Base-by-base conservation (phyloP, 2,329 filamentous ascomycete species). In the Pseudocercospora eumusae region DNA sequence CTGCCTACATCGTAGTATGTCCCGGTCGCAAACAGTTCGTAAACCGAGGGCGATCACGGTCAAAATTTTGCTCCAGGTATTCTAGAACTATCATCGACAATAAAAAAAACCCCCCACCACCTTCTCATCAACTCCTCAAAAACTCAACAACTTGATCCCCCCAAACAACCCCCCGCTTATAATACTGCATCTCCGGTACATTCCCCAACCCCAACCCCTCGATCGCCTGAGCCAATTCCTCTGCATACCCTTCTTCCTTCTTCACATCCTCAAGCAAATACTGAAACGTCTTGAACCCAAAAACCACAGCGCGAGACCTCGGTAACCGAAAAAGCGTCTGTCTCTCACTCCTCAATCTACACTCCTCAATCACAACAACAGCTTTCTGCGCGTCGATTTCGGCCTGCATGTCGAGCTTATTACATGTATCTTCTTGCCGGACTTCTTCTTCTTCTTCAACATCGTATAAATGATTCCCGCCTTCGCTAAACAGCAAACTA, bases 281-380 rank as follows among this genome's bases (percentile, higher is more conserved):
- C 61, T 80, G 75, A 72, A 87, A 88, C 15, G 86, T 88, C 73
- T 87, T 86, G 71, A 88, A 84, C 0, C 78, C 80, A 74, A 88
- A 88, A 0, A 87, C 79, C 20, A 88, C 55, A 7, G 84, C 84
- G 57, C 78, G 76, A 0, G 79, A 82, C 53, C 74, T 65, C 3
- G 84, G 84, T 25, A 88, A 71, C 0, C 86, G 79, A 75, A 87
- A 84, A 33, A 89, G 72, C 0, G 84, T 86, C 76, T 88, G 86
- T 31, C 84, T 76, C 73, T 89, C 86, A 65, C 79, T 83, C 3
- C 86, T 77, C 21, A 88, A 58, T 25, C 76, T 67, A 33, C 75
- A 78, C 63, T 81, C 75, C 25, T 79, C 73, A 11, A 84, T 63
- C 1, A 70, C 62, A 36, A 75, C 70, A 1, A 67, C 62, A 31